Conservation (phyloP, 495 filamentous ascomycete species). For the Amniculicola lignicola region DNA sequence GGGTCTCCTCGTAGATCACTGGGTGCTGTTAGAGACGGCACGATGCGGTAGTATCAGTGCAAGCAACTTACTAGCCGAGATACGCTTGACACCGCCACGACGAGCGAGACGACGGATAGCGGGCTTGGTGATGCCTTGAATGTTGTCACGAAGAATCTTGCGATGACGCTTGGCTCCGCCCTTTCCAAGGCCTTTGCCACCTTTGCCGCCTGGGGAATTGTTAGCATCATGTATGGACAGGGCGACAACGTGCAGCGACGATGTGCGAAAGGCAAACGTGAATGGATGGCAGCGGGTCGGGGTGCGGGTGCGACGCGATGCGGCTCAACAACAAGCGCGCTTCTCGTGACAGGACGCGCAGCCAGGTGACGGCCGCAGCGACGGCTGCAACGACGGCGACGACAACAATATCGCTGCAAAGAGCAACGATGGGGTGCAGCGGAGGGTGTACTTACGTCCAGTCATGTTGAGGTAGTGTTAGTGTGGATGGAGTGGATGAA, state of each 20-base stretch:
- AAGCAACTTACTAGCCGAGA: conserved; percentile 52
- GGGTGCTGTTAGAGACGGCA: conserved; percentile 18
- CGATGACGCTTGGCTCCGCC: conserved; percentile 98
- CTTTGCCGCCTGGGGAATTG: conserved; percentile 48
- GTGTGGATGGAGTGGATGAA: conserved; percentile 10
- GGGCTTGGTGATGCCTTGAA: conserved; percentile 79
- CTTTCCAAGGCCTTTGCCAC: conserved; percentile 81
- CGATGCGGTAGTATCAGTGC: conserved; percentile 1
- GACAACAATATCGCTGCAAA: conserved; percentile 42
- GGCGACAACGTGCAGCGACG: conserved; percentile 20
- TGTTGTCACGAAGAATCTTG: conserved; percentile 99
- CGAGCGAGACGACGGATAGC: conserved; percentile 66
- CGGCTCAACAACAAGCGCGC: conserved; percentile 23
- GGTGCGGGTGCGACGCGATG: conserved; percentile 29
- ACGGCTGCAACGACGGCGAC: conserved; percentile 17
- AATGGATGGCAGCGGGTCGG: conserved; percentile 23
- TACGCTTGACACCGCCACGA: conserved; percentile 65
- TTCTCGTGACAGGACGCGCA: conserved; percentile 8
- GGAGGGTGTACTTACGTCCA: conserved; percentile 59
- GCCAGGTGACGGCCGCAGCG: neutral
- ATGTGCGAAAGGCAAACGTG: conserved; percentile 3
- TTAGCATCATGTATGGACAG: conserved; percentile 32
- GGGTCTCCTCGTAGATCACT: conserved; percentile 70
- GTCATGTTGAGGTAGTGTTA: conserved; percentile 53
- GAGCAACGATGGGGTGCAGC: conserved; percentile 25